Conservation (phyloP, 345 rosid genomes). For the Murraya koenigii region DNA sequence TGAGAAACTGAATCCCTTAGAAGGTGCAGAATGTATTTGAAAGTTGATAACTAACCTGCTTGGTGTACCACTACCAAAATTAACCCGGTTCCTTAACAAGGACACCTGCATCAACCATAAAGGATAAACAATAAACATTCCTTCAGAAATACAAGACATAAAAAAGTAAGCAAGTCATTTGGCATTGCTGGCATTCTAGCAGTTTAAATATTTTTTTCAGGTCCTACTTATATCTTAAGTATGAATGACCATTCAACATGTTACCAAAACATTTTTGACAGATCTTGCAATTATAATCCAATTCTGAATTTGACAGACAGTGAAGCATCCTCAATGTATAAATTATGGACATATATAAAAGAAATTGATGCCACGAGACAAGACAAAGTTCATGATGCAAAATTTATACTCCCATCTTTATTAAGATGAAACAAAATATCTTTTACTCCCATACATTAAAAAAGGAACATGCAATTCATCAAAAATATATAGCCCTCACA, state of each 20-base stretch:
- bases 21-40: neutral
- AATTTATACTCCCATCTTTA: neutral
- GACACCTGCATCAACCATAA: constrained; percentile 49
- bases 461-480: neutral
- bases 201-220: neutral
- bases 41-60: constrained; percentile 51
- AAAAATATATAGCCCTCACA: neutral
- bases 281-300: neutral
- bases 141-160: neutral
- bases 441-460: neutral
- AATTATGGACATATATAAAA: too few relatives aligned
- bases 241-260: neutral
- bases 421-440: neutral
- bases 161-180: neutral
- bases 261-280: neutral
- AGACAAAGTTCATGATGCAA: neutral
- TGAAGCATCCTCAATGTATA: neutral
- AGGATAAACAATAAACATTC: neutral
- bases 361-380: neutral
- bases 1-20: neutral
- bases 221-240: neutral
- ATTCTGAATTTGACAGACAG: neutral
- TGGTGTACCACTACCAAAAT: constrained; percentile 87
- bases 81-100: constrained; percentile 66
- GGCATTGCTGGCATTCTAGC: neutral